A percentile compares a stretch with the other conserved stretches of the same genome.
Conservation (phyloP, 495 filamentous ascomycete species). For the Chaetomidium leptoderma region DNA sequence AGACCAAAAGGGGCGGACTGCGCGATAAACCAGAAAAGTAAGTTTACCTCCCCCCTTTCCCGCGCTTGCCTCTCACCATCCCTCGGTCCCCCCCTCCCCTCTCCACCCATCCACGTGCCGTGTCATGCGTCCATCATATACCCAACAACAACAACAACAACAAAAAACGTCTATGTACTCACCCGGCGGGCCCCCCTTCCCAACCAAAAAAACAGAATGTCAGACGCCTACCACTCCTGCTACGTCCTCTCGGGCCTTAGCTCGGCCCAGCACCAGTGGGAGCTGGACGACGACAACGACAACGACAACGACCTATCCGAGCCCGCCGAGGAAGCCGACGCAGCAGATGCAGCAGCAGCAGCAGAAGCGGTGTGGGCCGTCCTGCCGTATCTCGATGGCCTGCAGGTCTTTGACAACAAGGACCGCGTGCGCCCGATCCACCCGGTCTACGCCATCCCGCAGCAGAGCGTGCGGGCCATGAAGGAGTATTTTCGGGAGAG, state of each 20-base stretch:
- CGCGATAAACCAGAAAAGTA: conserved; percentile 92
- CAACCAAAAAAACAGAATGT: conserved; percentile 43
- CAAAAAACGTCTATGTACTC: too few relatives aligned
- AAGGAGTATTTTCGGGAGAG: conserved; percentile 59
- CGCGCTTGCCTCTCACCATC: background rate
- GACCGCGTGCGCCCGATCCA: conserved; percentile 59
- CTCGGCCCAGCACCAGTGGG: conserved; percentile 71
- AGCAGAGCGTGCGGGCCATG: conserved; percentile 59
- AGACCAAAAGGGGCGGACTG: conserved; percentile 65
- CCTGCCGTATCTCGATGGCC: conserved; percentile 44
- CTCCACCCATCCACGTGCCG: background rate
- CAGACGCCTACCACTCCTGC: conserved; percentile 88
- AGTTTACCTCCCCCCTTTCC: conserved; percentile 33
- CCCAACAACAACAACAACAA: too few relatives aligned
- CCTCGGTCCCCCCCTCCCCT: background rate
- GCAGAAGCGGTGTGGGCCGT: conserved; percentile 53
- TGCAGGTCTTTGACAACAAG: conserved; percentile 48
- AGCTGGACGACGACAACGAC: conserved; percentile 39
- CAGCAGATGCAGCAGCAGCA: conserved; percentile 6
- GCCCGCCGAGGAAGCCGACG: too few relatives aligned
- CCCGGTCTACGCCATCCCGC: conserved; percentile 82
- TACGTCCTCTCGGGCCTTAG: conserved; percentile 87
- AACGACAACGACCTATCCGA: background rate
- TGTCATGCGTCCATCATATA: conserved; percentile 1
- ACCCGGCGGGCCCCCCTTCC: background rate